Evolutionary conservation across 768 basidiomycete genomes (phyloP).

Genomic region (Daedalea quercina): DNA sequence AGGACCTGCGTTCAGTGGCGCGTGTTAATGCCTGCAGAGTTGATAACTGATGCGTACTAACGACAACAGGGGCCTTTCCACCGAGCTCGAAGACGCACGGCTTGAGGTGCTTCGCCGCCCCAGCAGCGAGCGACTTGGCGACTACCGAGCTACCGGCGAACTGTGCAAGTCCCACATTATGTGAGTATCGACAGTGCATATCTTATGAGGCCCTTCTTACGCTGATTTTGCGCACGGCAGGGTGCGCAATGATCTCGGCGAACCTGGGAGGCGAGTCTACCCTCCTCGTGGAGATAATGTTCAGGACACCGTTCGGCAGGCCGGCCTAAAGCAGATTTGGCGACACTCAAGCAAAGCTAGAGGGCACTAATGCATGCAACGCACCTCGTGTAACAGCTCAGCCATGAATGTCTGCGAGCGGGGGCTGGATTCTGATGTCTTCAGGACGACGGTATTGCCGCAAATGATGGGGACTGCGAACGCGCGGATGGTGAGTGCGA

Average conservation of each 20-base stretch:
- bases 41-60: conserved; percentile 20
- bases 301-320: conserved; percentile 52
- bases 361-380: not conserved
- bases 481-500: conserved; percentile 37
- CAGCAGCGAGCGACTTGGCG: conserved; percentile 43
- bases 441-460: conserved; percentile 51
- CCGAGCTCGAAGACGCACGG: conserved; percentile 51
- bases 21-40: not conserved
- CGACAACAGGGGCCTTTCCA: conserved; percentile 46
- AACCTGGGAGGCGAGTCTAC: conserved; percentile 37
- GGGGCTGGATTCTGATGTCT: conserved; percentile 45
- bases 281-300: conserved; percentile 42
- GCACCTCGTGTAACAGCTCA: conserved; percentile 40
- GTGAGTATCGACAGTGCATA: not conserved
- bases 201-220: too few species aligned
- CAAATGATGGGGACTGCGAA: conserved; percentile 42
- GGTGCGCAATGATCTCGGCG: conserved; percentile 49
- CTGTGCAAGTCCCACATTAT: conserved; percentile 19
- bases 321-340: conserved; percentile 35
- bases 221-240: conserved; percentile 45
- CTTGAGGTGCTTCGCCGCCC: conserved; percentile 50
- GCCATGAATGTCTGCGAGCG: conserved; percentile 37
- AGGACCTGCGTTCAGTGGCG: conserved; percentile 34
- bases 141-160: conserved; percentile 53
- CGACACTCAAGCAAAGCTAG: too few species aligned